Conservation (phyloP, 805 yeast species). For the Myxozyma nipponensis region DNA sequence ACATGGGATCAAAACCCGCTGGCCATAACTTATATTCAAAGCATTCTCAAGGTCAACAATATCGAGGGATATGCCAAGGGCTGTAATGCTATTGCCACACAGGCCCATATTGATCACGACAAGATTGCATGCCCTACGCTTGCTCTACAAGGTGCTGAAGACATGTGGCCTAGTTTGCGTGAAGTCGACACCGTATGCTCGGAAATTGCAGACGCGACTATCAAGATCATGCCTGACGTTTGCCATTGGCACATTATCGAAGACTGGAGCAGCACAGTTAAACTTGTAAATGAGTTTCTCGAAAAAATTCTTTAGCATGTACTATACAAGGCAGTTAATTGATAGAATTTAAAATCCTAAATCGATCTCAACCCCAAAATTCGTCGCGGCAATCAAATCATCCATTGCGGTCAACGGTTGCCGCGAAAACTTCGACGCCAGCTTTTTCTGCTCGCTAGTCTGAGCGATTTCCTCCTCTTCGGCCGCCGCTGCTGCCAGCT, state of each 20-base stretch:
- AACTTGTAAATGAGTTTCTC: not conserved
- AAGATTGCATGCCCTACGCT: not conserved
- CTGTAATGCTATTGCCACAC: constrained; percentile 7
- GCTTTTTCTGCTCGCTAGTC: constrained; percentile 45
- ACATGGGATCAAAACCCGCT: constrained; percentile 7
- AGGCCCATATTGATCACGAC: constrained; percentile 2
- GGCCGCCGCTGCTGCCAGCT: constrained; percentile 53
- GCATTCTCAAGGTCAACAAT: constrained; percentile 12
- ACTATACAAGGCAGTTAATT: not conserved
- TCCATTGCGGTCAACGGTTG: constrained; percentile 34
- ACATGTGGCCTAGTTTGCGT: constrained; percentile 13
- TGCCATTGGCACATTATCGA: not conserved
- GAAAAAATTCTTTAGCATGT: not conserved
- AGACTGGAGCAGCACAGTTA: constrained; percentile 3
- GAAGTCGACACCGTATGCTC: constrained; percentile 5
- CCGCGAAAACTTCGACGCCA: constrained; percentile 21
- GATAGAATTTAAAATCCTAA: constrained; percentile 3
- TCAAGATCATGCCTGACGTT: not conserved
- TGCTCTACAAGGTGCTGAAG: constrained; percentile 11
- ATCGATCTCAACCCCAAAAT: constrained; percentile 39
- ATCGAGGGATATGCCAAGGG: constrained; percentile 19
- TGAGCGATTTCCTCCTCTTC: constrained; percentile 42
- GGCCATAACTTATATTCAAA: constrained; percentile 12
- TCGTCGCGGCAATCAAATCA: constrained; percentile 39
- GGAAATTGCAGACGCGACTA: constrained; percentile 2